Base-by-base conservation (phyloP, 2,329 filamentous ascomycete species). In the Beauveria varroae region DNA sequence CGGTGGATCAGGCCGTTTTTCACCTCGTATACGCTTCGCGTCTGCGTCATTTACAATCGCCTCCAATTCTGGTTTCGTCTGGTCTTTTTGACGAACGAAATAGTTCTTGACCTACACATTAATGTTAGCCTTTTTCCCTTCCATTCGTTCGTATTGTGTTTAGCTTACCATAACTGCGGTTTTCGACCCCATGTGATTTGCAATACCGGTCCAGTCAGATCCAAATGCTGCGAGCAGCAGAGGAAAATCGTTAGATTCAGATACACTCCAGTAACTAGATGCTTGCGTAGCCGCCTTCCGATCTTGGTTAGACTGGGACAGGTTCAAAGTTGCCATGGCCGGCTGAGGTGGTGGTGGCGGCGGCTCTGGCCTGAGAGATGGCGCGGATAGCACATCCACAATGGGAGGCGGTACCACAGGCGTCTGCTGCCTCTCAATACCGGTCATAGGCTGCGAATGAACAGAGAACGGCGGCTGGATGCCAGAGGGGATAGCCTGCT, bases 231-330 rank as follows among this genome's bases (percentile, higher is more conserved):
- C 82, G 52, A 95, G 78, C 62, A 91, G 80, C 61, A 81, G 82
- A 41, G 87, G 86, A 72, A 95, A 95, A 68, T 93, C 90, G 52
- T 82, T 88, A 60, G 88, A 82, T 74, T 95, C 90, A 1, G 88
- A 88, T 24, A 93, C 90, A 68, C 90, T 93, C 90, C 90, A 95
- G 72, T 95, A 95, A 72, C 90, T 93, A 1, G 88, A 91, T 16
- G 88, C 85, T 65, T 87, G 86, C 60, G 76, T 76, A 24, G 79
- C 78, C 10, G 75, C 73, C 62, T 82, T 83, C 49, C 81, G 80
- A 66, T 86, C 82, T 41, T 74, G 71, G 44, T 75, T 74, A 16
- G 73, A 67, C 63, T 78, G 76, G 2, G 73, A 67, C 54, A 83
- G 69, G 63, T 84, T 83, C 65, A 85, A 81, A 28, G 79, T 80